These are phyloP conservation scores for Tetrapyrgos nigripes DNA, from an alignment of 1,284 basidiomycete species.

Conservation along the genomic window DNA sequence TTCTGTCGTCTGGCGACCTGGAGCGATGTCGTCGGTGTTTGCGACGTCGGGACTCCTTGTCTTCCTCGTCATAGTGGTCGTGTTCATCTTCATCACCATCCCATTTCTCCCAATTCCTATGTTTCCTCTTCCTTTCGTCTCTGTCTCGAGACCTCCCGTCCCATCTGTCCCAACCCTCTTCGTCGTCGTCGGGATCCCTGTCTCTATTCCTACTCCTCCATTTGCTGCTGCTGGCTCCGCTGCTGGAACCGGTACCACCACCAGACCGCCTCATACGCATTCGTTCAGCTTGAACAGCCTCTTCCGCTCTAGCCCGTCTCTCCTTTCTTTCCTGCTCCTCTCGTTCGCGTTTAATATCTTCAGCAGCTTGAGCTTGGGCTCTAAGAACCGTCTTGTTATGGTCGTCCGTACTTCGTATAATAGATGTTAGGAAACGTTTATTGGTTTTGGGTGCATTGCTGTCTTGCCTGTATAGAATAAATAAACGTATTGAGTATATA, in stretches of 20 bases:
- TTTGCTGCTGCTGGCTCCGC: constrained; percentile 21
- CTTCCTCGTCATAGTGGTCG: constrained; percentile 27
- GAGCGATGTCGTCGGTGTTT: constrained; percentile 32
- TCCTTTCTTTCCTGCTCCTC: constrained; percentile 69
- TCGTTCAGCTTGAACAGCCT: constrained; percentile 66
- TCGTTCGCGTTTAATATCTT: constrained; percentile 70
- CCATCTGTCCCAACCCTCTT: constrained; percentile 54
- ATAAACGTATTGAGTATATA: neutral
- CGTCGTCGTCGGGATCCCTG: constrained; percentile 21
- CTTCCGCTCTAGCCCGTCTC: constrained; percentile 66
- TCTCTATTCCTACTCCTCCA: constrained; percentile 2
- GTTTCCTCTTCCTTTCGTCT: constrained; percentile 50
- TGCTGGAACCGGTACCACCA: no score
- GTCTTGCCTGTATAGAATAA: constrained; percentile 41
- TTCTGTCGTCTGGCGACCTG: constrained; percentile 29
- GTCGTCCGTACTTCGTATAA: constrained; percentile 90
- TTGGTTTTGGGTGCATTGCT: constrained; percentile 83
- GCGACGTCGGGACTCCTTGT: constrained; percentile 23
- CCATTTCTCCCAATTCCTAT: constrained; percentile 49
- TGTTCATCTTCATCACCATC: constrained; percentile 39
- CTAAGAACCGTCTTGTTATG: constrained; percentile 87
- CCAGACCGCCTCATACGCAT: constrained; percentile 42
- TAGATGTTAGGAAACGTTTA: constrained; percentile 88
- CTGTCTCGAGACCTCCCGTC: constrained; percentile 52
- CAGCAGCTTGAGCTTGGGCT: constrained; percentile 77